A percentile compares a stretch with the other conserved stretches of the same genome.
Conservation (phyloP, 208 protist genomes). For the Trypanosoma mega region DNA sequence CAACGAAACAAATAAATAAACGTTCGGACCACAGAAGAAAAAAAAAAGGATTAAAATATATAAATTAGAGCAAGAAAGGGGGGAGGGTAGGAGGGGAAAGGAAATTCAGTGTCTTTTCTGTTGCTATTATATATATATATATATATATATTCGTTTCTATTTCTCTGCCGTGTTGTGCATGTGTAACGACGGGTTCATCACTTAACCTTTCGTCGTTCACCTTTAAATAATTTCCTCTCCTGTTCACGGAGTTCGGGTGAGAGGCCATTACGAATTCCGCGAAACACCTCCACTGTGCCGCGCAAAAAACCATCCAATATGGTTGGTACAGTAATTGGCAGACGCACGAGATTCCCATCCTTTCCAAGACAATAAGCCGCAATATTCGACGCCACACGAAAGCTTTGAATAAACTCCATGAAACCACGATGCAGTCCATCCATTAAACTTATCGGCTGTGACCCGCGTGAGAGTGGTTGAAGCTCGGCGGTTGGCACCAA, state of each 20-base stretch:
- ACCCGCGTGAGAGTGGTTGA: slow-evolving; percentile 16
- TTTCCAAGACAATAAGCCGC: slow-evolving; percentile 19
- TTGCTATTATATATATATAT: too few species aligned
- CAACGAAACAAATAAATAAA: too few species aligned
- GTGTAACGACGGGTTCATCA: not conserved
- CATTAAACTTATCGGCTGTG: slow-evolving; percentile 18
- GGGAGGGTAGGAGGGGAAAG: too few species aligned
- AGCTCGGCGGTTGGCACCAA: slow-evolving; percentile 1
- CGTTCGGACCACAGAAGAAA: too few species aligned
- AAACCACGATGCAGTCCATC: slow-evolving; percentile 20
- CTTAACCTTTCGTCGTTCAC: slow-evolving; percentile 2
- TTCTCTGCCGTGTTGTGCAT: not conserved
- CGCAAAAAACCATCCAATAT: slow-evolving; percentile 29
- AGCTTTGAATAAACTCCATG: slow-evolving; percentile 17
- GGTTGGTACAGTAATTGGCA: slow-evolving; percentile 14
- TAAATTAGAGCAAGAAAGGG: too few species aligned
- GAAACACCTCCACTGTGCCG: slow-evolving; percentile 19
- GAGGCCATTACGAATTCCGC: slow-evolving; percentile 21
- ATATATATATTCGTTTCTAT: too few species aligned
- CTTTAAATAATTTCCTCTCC: slow-evolving; percentile 30
- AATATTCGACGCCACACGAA: slow-evolving; percentile 22
- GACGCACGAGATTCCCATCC: slow-evolving; percentile 15
- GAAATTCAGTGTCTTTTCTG: too few species aligned
- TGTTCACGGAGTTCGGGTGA: slow-evolving; percentile 16
- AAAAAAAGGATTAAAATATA: too few species aligned